Evolutionary conservation across 495 filamentous ascomycete species (phyloP), one percentile per base, ranked within the genome.

Genomic region (Xylaria palmicola): DNA sequence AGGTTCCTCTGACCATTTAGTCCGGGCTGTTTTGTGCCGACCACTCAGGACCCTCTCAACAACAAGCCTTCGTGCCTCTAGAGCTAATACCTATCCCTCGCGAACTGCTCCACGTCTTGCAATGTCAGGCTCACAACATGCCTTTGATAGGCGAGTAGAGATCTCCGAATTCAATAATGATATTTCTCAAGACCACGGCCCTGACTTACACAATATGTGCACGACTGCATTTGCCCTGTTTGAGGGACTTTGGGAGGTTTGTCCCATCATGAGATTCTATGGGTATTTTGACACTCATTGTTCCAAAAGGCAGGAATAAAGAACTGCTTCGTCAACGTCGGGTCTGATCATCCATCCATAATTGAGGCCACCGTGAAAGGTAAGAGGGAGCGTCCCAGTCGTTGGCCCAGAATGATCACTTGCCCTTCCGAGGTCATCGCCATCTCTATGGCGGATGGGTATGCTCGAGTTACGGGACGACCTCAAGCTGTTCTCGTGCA

Each of bases 361-460:
- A 78, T 91, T 44, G 89, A 91, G 73, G 87, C 88, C 3, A 90
- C 91, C 66, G 85, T 89, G 39, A 89, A 89, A 69, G 89, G 86
- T 20, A 85, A 90, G 56, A 65, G 74, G 54, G 74, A 79, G 50
- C 67, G 62, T 1, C 65, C 68, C 7, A 30, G 59, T 26, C 15
- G 58, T n/a, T 91, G 90, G 69, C 89, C 88, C 19, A 83, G 74
- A 50, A 89, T 91, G 43, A 86, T 91, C 59, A 92, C 89, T 34
- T 90, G 88, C 68, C 88, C 87, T 19, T 90, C 90, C 63, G 88
- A 90, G 64, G 77, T 84, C 64, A 62, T 55, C 2, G 89, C 89
- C 37, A 81, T 91, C n/a, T 90, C 89, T 24, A 90, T 90, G 84
- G 89, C 89, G 4, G 89, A 91, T 66, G 89, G 88, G 34, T 91